These are phyloP conservation scores for Sarocladium oryzae DNA, from an alignment of 2,329 filamentous ascomycete genomes.

Conservation along the genomic window DNA sequence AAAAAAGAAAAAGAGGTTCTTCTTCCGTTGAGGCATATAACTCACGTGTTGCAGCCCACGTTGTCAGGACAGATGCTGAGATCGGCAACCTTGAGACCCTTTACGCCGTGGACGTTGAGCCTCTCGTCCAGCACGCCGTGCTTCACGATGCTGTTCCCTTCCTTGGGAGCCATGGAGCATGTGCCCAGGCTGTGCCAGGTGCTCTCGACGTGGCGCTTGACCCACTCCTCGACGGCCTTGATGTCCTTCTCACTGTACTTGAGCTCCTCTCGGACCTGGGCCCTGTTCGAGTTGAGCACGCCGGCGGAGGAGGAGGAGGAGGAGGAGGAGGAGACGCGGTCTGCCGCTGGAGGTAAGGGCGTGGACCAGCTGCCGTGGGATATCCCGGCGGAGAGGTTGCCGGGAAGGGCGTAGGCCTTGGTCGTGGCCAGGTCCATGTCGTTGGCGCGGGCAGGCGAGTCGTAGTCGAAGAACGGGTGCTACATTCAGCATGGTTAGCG, in stretches of 20 bases:
- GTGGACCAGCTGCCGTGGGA: constrained; percentile 67
- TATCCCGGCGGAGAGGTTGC: constrained; percentile 65
- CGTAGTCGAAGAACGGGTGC: constrained; percentile 66
- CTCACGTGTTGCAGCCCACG: constrained; percentile 61
- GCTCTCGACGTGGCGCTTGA: constrained; percentile 67
- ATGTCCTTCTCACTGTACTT: constrained; percentile 60
- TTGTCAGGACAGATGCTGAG: constrained; percentile 73
- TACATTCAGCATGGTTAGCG: constrained; percentile 19
- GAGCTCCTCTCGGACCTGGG: constrained; percentile 54
- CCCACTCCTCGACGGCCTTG: constrained; percentile 61
- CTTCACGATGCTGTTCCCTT: constrained; percentile 75
- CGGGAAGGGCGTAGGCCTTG: constrained; percentile 66
- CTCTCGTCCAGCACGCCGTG: constrained; percentile 73
- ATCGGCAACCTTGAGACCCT: constrained; percentile 72
- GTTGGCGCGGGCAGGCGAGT: constrained; percentile 61
- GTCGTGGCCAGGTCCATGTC: constrained; percentile 73
- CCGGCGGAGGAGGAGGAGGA: too few species aligned
- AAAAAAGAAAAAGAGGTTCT: constrained; percentile 10
- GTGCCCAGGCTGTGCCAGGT: constrained; percentile 66
- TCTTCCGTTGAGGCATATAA: constrained; percentile 15
- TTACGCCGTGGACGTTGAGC: constrained; percentile 70
- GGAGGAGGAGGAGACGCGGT: constrained; percentile 37
- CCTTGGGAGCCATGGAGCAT: constrained; percentile 68
- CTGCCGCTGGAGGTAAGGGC: constrained; percentile 47
- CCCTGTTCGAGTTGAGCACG: constrained; percentile 56